These are phyloP conservation scores for Tanacetum coccineum DNA, from an alignment of 129 eudicot genomes.

Conservation along the genomic window DNA sequence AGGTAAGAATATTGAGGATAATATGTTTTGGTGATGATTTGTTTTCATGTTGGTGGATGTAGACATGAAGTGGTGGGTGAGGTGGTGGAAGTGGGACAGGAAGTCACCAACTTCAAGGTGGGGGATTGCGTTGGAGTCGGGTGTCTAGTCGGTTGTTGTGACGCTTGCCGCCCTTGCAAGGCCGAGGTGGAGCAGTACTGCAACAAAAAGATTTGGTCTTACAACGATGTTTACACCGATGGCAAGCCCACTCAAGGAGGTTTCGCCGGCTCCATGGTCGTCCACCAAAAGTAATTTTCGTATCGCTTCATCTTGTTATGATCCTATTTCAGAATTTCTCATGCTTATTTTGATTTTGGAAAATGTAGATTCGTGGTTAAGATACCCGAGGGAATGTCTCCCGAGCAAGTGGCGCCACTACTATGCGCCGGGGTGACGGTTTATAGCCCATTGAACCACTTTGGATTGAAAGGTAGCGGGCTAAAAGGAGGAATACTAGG, in stretches of 20 bases:
- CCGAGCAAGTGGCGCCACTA: constrained; percentile 90
- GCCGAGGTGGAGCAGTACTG: constrained; percentile 86
- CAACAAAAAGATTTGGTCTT: constrained; percentile 90
- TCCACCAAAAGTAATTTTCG: constrained; percentile 67
- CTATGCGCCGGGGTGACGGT: constrained; percentile 95
- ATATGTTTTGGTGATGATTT: neutral
- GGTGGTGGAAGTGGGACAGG: constrained; percentile 87
- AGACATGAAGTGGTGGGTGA: constrained; percentile 99
- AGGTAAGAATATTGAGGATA: neutral
- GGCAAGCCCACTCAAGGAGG: constrained; percentile 98
- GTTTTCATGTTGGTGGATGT: constrained; percentile 6
- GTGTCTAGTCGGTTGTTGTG: constrained; percentile 69
- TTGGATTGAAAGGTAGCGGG: constrained; percentile 70
- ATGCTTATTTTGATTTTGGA: neutral
- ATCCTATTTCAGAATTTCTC: neutral
- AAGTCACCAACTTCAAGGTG: constrained; percentile 57
- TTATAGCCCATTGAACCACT: constrained; percentile 87
- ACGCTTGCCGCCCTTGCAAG: constrained; percentile 59
- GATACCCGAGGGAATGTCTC: constrained; percentile 84
- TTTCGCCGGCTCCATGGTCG: constrained; percentile 66
- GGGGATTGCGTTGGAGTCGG: constrained; percentile 96
- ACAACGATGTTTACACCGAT: constrained; percentile 89
- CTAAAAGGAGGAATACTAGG: constrained; percentile 83
- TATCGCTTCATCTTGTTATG: neutral
- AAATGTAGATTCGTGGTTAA: constrained; percentile 70